Conservation (phyloP, 805 yeast species). For the Metschnikowia aberdeeniae region DNA sequence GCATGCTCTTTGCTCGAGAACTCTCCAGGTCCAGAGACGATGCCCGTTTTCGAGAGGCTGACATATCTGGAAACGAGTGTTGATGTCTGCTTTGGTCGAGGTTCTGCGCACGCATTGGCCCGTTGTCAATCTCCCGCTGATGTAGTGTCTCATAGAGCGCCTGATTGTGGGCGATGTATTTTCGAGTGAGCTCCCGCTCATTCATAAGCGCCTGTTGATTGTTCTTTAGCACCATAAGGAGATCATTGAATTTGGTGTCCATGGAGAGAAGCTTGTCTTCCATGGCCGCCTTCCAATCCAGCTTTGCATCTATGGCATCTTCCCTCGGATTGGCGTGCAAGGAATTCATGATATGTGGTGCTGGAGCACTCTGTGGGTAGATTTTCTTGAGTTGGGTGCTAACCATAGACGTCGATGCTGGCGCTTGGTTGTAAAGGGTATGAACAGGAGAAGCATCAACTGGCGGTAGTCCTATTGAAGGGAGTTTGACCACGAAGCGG, state of each 20-base stretch:
- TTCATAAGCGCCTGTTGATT: slow-evolving; percentile 30
- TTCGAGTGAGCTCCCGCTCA: slow-evolving; percentile 14
- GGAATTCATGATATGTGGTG: not conserved
- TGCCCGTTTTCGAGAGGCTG: not conserved
- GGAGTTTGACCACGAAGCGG: slow-evolving; percentile 52
- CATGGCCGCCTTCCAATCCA: slow-evolving; percentile 32
- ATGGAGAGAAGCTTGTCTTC: slow-evolving; percentile 34
- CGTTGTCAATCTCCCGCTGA: not conserved
- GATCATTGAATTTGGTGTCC: slow-evolving; percentile 35
- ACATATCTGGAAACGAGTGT: not conserved
- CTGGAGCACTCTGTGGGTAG: slow-evolving; percentile 9
- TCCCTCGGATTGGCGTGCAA: not conserved
- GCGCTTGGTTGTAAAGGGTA: slow-evolving; percentile 4
- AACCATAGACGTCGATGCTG: not conserved
- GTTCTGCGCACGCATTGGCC: not conserved
- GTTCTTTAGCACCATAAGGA: slow-evolving; percentile 29
- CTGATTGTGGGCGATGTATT: not conserved
- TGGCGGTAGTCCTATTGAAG: slow-evolving; percentile 34
- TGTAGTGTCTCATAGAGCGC: slow-evolving; percentile 1
- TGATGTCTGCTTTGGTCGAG: not conserved
- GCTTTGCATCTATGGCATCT: not conserved
- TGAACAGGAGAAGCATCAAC: slow-evolving; percentile 4
- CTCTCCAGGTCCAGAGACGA: not conserved
- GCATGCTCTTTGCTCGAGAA: not conserved
- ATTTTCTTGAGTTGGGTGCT: not conserved